Conservation (phyloP, 306 rosid species). For the Begonia loranthoides region DNA sequence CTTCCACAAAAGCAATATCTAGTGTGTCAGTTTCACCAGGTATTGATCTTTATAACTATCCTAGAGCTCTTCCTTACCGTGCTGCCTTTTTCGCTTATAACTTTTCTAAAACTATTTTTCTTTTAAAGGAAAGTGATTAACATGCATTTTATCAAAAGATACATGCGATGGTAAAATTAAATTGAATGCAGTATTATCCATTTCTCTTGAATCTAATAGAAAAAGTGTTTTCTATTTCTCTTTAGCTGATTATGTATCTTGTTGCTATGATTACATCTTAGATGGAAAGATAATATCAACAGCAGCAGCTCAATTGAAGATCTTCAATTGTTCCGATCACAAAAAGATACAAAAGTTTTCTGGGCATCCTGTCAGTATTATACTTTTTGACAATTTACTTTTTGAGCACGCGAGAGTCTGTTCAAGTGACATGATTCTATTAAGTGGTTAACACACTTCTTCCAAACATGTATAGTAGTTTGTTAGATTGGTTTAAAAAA, state of each 20-base stretch:
- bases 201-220: too few relatives aligned
- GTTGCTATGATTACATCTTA: slow-evolving; percentile 18
- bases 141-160: too few relatives aligned
- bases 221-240: background rate
- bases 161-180: too few relatives aligned
- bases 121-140: too few relatives aligned
- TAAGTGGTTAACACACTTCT: too few relatives aligned
- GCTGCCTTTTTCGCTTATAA: too few relatives aligned
- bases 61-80: background rate
- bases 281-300: slow-evolving; percentile 81
- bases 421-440: too few relatives aligned
- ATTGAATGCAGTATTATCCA: too few relatives aligned
- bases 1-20: slow-evolving; percentile 71
- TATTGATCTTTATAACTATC: slow-evolving; percentile 12
- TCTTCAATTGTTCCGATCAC: slow-evolving; percentile 43
- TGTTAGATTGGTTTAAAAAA: too few relatives aligned
- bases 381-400: background rate
- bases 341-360: slow-evolving; percentile 72
- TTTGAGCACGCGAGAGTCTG: too few relatives aligned
- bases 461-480: too few relatives aligned
- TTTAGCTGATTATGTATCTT: slow-evolving; percentile 18
- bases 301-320: slow-evolving; percentile 77
- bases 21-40: slow-evolving; percentile 72
- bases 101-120: too few relatives aligned
- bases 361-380: slow-evolving; percentile 95